These are phyloP conservation scores for Rhodotorula sp. DNA, from an alignment of 1,284 basidiomycete species.

Conservation along the genomic window DNA sequence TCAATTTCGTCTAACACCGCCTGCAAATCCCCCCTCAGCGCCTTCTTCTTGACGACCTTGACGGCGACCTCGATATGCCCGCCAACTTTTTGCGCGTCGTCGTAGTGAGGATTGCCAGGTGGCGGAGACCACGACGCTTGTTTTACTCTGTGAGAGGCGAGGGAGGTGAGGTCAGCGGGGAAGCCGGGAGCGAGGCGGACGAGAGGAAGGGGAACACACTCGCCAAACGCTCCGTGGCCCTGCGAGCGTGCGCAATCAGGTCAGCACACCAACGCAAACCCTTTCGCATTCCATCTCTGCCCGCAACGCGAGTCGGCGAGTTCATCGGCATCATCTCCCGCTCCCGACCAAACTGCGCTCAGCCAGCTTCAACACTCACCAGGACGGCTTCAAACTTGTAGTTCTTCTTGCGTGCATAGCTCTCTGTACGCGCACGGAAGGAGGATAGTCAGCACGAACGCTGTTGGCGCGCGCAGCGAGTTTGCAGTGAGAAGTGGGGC, in stretches of 20 bases:
- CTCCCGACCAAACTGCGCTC: neutral
- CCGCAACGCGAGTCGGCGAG: neutral
- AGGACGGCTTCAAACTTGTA: slow-evolving; percentile 34
- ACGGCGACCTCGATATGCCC: slow-evolving; percentile 37
- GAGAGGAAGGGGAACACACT: slow-evolving; percentile 11
- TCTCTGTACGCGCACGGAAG: neutral
- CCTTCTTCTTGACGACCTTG: slow-evolving; percentile 40
- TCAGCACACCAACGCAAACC: neutral
- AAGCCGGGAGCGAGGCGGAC: neutral
- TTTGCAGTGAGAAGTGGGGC: neutral
- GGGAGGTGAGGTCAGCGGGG: too few species aligned
- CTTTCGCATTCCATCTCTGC: too few species aligned
- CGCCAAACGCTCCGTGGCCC: slow-evolving; percentile 33
- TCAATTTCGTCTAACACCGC: slow-evolving; percentile 66
- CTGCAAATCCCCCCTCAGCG: slow-evolving; percentile 26
- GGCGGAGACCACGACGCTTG: slow-evolving; percentile 36
- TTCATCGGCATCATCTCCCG: too few species aligned
- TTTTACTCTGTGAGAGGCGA: slow-evolving; percentile 18
- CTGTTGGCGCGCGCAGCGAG: neutral
- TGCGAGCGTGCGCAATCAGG: neutral
- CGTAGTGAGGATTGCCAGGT: slow-evolving; percentile 11
- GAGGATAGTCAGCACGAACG: neutral
- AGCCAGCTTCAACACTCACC: slow-evolving; percentile 11
- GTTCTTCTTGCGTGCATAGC: slow-evolving; percentile 29
- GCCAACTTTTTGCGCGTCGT: slow-evolving; percentile 13